A percentile compares a stretch with the other conserved stretches of the same genome.
Conservation (phyloP, 2,329 filamentous ascomycete species). For the Talaromyces sp. region DNA sequence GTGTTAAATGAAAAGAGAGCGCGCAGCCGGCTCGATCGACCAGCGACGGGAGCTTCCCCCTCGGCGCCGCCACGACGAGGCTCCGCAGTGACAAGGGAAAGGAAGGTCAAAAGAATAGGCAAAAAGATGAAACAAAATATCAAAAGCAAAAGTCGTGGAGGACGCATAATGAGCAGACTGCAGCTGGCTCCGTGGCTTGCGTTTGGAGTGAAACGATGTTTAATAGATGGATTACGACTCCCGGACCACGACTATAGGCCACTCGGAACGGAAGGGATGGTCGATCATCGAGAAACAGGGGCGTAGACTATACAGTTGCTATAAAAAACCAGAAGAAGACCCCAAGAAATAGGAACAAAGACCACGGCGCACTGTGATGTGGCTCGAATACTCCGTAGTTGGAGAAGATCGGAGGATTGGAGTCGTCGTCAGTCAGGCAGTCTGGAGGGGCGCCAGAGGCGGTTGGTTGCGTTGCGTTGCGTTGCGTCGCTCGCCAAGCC, state of each 20-base stretch:
- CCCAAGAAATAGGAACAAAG: neutral
- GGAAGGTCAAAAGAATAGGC: conserved; percentile 47
- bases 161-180: conserved; percentile 40
- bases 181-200: conserved; percentile 2
- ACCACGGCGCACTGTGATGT: neutral
- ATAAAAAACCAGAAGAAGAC: conserved; percentile 10
- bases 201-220: neutral
- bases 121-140: conserved; percentile 48
- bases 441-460: neutral
- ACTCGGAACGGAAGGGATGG: conserved; percentile 25
- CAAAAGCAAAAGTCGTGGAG: conserved; percentile 46
- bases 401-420: neutral
- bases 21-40: conserved; percentile 48
- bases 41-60: conserved; percentile 31
- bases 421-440: neutral
- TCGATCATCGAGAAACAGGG: conserved; percentile 33
- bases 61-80: conserved; percentile 37
- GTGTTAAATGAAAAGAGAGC: conserved; percentile 68
- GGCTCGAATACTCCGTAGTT: neutral
- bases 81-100: conserved; percentile 44
- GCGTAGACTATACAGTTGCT: neutral
- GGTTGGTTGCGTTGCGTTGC: neutral
- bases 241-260: conserved; percentile 35
- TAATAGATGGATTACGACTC: conserved; percentile 16
- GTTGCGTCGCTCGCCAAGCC: conserved; percentile 8